Conservation (phyloP, 495 filamentous ascomycete genomes). For the Penicillium roqueforti region DNA sequence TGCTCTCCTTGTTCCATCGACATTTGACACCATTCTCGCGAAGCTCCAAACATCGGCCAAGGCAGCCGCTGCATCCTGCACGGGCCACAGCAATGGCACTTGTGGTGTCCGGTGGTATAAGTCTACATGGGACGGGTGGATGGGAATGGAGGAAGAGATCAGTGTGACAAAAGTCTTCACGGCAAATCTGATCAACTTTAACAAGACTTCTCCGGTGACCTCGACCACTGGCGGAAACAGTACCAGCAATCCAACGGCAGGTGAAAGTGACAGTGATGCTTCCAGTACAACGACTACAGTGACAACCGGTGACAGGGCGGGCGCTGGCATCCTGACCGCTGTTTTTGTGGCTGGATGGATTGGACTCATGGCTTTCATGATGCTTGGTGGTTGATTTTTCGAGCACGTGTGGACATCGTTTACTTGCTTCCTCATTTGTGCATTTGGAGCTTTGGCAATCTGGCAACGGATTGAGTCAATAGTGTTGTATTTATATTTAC, state of each 20-base stretch:
- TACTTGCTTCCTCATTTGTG: neutral
- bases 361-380: slow-evolving; percentile 29
- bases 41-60: slow-evolving; percentile 61
- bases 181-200: slow-evolving; percentile 28
- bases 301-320: slow-evolving; percentile 55
- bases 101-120: slow-evolving; percentile 73
- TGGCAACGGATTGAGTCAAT: too few relatives aligned
- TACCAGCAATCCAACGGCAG: slow-evolving; percentile 32
- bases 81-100: slow-evolving; percentile 54
- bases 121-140: slow-evolving; percentile 57
- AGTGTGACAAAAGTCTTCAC: slow-evolving; percentile 58
- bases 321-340: slow-evolving; percentile 62
- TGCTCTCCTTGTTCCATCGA: slow-evolving; percentile 62
- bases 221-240: slow-evolving; percentile 27
- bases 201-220: slow-evolving; percentile 24
- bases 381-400: slow-evolving; percentile 10
- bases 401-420: neutral
- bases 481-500: too few relatives aligned
- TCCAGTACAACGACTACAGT: slow-evolving; percentile 30
- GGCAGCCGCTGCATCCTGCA: slow-evolving; percentile 68
- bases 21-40: slow-evolving; percentile 57
- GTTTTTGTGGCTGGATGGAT: slow-evolving; percentile 43
- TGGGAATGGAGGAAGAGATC: slow-evolving; percentile 53
- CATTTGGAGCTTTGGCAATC: neutral
- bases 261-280: slow-evolving; percentile 27